Evolutionary conservation across 257 asterid species (phyloP).

Genomic region (Scutellaria minor): DNA sequence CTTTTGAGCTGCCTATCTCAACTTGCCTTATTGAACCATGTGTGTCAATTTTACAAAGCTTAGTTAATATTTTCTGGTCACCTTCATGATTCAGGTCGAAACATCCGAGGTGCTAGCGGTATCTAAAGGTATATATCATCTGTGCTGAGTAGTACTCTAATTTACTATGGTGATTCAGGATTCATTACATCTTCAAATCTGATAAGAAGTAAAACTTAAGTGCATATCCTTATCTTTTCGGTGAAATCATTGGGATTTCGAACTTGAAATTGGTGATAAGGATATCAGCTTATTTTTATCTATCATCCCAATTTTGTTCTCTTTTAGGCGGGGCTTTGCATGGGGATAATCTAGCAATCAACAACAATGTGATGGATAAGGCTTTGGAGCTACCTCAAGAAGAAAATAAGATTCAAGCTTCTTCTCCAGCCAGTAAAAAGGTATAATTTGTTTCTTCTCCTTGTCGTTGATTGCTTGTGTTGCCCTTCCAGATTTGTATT

Average conservation of each 20-base stretch:
- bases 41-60: slow-evolving; percentile 11
- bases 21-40: slow-evolving; percentile 1
- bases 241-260: neutral
- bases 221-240: neutral
- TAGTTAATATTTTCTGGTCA: slow-evolving; percentile 30
- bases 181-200: neutral
- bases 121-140: slow-evolving; percentile 54
- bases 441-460: slow-evolving; percentile 35
- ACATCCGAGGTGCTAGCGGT: slow-evolving; percentile 43
- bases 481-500: neutral
- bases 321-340: slow-evolving; percentile 44
- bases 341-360: slow-evolving; percentile 35
- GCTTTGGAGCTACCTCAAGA: slow-evolving; percentile 44
- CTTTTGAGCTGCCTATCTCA: slow-evolving; percentile 6
- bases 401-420: slow-evolving; percentile 45
- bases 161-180: neutral
- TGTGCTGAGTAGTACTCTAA: neutral
- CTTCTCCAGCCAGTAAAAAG: slow-evolving; percentile 39
- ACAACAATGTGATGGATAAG: slow-evolving; percentile 32
- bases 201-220: neutral
- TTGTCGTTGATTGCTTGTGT: neutral
- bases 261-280: neutral
- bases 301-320: neutral
- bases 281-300: neutral
- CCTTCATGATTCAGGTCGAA: slow-evolving; percentile 58